Evolutionary conservation across 176 grass and related monocot genomes (phyloP).

Genomic region (Zizania latifolia): DNA sequence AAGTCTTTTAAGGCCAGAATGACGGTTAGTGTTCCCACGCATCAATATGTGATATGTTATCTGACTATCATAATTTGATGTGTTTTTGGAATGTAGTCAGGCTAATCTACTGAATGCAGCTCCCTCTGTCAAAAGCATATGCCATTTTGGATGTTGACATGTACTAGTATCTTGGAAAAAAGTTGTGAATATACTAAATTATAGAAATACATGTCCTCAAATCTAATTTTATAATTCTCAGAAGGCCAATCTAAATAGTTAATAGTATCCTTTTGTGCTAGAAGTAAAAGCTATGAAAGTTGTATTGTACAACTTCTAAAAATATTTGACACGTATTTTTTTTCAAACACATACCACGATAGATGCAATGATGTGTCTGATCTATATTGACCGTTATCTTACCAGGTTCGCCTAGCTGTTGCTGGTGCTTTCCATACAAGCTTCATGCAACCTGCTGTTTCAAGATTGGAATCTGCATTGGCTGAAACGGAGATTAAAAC

Average conservation of each 20-base stretch:
- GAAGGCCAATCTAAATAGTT: background rate
- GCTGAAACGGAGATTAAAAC: conserved; percentile 56
- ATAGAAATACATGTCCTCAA: background rate
- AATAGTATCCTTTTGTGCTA: background rate
- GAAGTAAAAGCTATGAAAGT: background rate
- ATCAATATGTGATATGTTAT: background rate
- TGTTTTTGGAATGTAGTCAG: background rate
- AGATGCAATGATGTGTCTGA: background rate
- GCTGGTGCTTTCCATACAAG: conserved; percentile 80
- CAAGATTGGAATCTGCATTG: conserved; percentile 71
- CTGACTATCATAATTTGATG: background rate
- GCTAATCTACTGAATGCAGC: background rate
- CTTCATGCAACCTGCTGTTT: conserved; percentile 84
- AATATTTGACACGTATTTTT: background rate
- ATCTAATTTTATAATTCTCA: background rate
- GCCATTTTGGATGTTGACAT: background rate
- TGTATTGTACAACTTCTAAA: background rate
- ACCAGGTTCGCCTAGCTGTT: conserved; percentile 70
- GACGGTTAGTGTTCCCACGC: conserved; percentile 57
- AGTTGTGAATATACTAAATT: background rate
- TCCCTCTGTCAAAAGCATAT: background rate
- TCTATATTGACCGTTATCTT: background rate
- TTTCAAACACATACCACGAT: background rate
- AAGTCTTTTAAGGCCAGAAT: conserved; percentile 98
- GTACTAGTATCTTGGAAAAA: background rate